These are phyloP conservation scores for Diaporthe ampelina DNA, from an alignment of 2,329 filamentous ascomycete species.

Conservation along the genomic window DNA sequence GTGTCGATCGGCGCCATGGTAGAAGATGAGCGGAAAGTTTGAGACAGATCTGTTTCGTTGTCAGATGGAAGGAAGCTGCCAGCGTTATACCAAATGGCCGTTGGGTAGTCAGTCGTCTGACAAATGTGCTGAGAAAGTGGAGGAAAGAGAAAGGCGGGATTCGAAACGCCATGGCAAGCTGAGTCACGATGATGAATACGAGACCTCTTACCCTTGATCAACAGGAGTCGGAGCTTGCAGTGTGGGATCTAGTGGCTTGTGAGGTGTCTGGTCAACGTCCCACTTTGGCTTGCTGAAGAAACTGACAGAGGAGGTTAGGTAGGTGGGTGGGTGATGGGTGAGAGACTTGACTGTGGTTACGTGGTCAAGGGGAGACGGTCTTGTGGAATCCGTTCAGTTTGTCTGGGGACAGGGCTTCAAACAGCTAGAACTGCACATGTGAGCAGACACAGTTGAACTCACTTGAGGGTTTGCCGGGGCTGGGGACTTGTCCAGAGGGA, in stretches of 20 bases:
- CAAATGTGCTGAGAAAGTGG: background rate
- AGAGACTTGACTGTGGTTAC: background rate
- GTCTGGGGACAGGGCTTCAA: background rate
- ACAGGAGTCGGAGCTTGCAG: background rate
- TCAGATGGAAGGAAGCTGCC: constrained; percentile 27
- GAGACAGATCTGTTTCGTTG: constrained; percentile 33
- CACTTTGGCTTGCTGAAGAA: background rate
- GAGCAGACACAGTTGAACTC: background rate
- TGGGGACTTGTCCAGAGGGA: constrained; percentile 18
- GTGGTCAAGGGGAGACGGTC: background rate
- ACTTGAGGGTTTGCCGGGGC: background rate
- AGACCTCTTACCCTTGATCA: background rate
- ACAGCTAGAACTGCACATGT: background rate
- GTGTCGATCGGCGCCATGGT: constrained; percentile 67
- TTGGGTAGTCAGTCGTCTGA: background rate
- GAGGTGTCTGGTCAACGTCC: background rate
- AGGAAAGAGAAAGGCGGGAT: background rate
- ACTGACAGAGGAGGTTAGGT: background rate
- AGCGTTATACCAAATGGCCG: background rate
- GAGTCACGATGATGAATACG: background rate
- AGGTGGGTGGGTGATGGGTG: no score
- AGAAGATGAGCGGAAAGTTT: constrained; percentile 34
- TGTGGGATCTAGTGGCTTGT: background rate
- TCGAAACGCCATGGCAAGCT: no score
- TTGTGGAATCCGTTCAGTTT: background rate